Percentiles rank a stretch among this genome's conserved stretches.
Conservation (phyloP, 1,139 yeast species). For the Diutina mesorugosa region DNA sequence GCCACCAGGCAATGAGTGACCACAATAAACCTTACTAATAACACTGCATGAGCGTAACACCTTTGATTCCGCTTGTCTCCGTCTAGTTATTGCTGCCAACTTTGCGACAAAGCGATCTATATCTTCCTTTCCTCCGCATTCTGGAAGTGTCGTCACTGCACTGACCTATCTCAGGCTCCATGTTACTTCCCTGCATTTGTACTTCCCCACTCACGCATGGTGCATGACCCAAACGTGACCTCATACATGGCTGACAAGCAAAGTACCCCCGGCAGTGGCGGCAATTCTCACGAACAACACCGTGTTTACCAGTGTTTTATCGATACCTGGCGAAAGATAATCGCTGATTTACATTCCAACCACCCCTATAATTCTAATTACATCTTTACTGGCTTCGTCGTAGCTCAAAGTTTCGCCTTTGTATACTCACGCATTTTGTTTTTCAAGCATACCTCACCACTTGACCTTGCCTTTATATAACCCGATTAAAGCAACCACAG, state of each 20-base stretch:
- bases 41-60: too few species aligned
- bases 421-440: neutral
- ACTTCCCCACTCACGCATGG: neutral
- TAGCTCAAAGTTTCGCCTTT: neutral
- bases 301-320: neutral
- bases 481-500: neutral
- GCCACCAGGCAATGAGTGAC: neutral
- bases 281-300: neutral
- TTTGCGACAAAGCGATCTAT: too few species aligned
- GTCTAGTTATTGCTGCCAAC: too few species aligned
- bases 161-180: neutral
- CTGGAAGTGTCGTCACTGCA: neutral
- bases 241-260: neutral
- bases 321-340: too few species aligned
- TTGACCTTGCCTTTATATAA: neutral
- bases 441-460: neutral
- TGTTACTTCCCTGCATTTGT: neutral
- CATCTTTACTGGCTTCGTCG: neutral
- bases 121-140: neutral
- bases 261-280: neutral
- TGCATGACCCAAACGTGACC: neutral
- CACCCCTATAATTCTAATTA: too few species aligned
- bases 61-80: too few species aligned
- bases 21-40: neutral
- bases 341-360: too few species aligned